Conservation (phyloP, 495 filamentous ascomycete species). For the Penicillium cinerascens region DNA sequence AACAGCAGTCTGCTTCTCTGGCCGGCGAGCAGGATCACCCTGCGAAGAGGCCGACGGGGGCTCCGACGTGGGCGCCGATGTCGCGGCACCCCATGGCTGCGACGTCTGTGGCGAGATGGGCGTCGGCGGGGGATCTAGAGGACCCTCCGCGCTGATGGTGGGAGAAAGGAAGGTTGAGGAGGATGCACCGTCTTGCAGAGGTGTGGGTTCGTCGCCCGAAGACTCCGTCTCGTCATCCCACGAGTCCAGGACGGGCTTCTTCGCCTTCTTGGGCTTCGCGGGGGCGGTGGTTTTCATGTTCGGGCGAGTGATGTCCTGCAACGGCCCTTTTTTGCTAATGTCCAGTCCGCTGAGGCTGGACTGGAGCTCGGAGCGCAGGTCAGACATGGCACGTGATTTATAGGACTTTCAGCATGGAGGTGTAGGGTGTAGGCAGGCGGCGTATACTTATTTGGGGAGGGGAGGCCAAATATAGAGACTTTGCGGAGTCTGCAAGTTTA, state of each 20-base stretch:
- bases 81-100: constrained; percentile 19
- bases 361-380: constrained; percentile 37
- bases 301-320: constrained; percentile 33
- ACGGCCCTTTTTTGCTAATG: constrained; percentile 36
- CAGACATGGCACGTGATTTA: constrained; percentile 22
- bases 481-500: constrained; percentile 1
- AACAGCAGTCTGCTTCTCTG: constrained; percentile 90
- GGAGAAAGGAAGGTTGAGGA: constrained; percentile 25
- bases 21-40: constrained; percentile 44
- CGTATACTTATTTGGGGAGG: not conserved
- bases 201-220: constrained; percentile 34
- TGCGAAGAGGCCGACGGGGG: too few species aligned
- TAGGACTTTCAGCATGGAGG: not conserved
- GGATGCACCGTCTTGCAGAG: constrained; percentile 9
- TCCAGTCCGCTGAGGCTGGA: constrained; percentile 44
- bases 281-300: constrained; percentile 8
- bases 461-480: not conserved
- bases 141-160: constrained; percentile 36
- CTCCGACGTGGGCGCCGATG: constrained; percentile 17
- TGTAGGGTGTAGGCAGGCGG: not conserved
- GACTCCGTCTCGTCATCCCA: constrained; percentile 75
- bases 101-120: constrained; percentile 53
- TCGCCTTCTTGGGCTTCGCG: constrained; percentile 37
- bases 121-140: constrained; percentile 56
- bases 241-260: constrained; percentile 62